phyloP scores from a whole-genome alignment of 192 early-diverging fungal genomes.

The Entomortierella parvispora region DNA sequence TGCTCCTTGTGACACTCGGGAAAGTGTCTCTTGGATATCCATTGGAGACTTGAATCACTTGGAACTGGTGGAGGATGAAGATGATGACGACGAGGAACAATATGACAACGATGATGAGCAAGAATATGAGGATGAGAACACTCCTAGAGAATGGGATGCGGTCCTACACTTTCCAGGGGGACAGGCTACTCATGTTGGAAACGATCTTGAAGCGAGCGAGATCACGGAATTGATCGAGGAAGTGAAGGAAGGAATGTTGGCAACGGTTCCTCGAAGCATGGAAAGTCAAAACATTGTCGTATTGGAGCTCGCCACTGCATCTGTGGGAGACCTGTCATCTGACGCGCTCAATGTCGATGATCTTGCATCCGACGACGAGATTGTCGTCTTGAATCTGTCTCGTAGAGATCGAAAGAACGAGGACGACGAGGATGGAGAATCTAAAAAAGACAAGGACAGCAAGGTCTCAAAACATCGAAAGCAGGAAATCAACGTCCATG shows the following conservation, averaged over 20 bases:
- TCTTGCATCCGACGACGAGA: too few relatives aligned
- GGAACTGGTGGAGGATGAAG: background rate
- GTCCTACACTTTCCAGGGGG: background rate
- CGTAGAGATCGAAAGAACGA: background rate
- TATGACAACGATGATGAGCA: slow-evolving; percentile 1
- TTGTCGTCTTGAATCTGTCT: background rate
- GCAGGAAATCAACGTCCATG: too few relatives aligned
- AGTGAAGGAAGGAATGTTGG: too few relatives aligned
- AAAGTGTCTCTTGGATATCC: background rate
- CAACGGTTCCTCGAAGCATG: background rate
- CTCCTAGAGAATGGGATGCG: background rate
- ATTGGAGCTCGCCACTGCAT: too few relatives aligned
- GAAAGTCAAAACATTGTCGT: too few relatives aligned
- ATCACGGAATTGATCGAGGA: too few relatives aligned
- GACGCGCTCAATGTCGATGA: too few relatives aligned
- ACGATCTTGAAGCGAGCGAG: background rate
- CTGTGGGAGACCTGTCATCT: too few relatives aligned
- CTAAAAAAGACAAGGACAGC: too few relatives aligned
- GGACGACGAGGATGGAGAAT: background rate
- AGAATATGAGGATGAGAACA: background rate
- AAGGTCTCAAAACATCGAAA: too few relatives aligned
- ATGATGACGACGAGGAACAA: background rate
- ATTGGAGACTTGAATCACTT: background rate
- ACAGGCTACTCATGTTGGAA: background rate
- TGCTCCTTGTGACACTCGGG: too few relatives aligned